phyloP scores from a whole-genome alignment of 2,329 filamentous ascomycete genomes.

The Bipolaris zeicola region DNA sequence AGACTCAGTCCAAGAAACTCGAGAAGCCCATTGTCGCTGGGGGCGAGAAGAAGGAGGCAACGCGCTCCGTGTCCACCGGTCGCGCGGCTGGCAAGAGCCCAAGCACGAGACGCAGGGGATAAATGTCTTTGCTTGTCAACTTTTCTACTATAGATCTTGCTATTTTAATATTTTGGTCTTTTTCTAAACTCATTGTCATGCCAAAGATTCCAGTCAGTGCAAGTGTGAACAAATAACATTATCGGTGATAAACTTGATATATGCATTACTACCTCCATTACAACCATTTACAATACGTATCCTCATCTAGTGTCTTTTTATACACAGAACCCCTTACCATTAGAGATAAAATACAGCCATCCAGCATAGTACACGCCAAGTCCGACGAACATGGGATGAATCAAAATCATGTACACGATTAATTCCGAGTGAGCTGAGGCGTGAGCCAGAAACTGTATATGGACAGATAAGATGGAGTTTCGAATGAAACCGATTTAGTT shows the following conservation, averaged over 20 bases:
- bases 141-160: background rate
- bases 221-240: background rate
- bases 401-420: background rate
- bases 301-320: background rate
- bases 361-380: slow-evolving; percentile 1
- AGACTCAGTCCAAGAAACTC: slow-evolving; percentile 47
- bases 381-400: background rate
- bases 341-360: slow-evolving; percentile 11
- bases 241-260: background rate
- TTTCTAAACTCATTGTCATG: no score
- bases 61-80: slow-evolving; percentile 45
- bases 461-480: background rate
- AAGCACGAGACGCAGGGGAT: slow-evolving; percentile 62
- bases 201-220: no score
- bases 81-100: slow-evolving; percentile 54
- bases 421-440: background rate
- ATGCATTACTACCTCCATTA: slow-evolving; percentile 29
- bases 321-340: slow-evolving; percentile 6
- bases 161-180: background rate
- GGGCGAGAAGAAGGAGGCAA: slow-evolving; percentile 35
- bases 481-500: background rate
- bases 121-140: background rate
- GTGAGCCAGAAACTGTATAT: background rate
- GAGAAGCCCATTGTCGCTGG: slow-evolving; percentile 44
- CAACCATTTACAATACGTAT: slow-evolving; percentile 18